Percentiles rank a stretch among this genome's conserved stretches.
Evolutionary conservation across 2,329 filamentous ascomycete species (phyloP).

Genomic region (Colletotrichum plurivorum): DNA sequence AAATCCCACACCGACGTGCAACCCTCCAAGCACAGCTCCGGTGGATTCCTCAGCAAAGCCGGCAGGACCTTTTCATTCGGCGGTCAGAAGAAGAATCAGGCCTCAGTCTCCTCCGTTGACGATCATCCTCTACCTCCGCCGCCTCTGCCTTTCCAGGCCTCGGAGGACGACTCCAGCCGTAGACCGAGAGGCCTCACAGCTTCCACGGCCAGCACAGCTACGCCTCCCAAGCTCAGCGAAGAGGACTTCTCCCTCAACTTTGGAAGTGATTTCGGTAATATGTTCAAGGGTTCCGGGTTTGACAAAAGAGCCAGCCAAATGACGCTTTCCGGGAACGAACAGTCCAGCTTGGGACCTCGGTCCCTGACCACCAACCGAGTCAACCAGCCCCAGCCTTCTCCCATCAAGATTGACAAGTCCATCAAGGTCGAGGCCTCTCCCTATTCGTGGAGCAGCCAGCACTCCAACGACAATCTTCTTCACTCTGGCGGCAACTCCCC

Average conservation of each 20-base stretch:
- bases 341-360: conserved; percentile 50
- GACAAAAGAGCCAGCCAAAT: conserved; percentile 68
- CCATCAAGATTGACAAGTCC: conserved; percentile 62
- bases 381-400: conserved; percentile 59
- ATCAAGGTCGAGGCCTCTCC: conserved; percentile 60
- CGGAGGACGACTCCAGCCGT: conserved; percentile 49
- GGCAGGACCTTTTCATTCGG: conserved; percentile 74
- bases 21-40: conserved; percentile 61
- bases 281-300: conserved; percentile 63
- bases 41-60: conserved; percentile 68
- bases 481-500: conserved; percentile 49
- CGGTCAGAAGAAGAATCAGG: conserved; percentile 64
- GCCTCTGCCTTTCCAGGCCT: conserved; percentile 53
- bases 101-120: conserved; percentile 53
- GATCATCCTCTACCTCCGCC: conserved; percentile 53
- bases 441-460: conserved; percentile 66
- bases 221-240: conserved; percentile 62
- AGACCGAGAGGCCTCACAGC: conserved; percentile 66
- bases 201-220: conserved; percentile 68
- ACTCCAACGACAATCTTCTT: conserved; percentile 65
- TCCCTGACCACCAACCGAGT: conserved; percentile 62
- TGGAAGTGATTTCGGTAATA: conserved; percentile 70
- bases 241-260: conserved; percentile 64
- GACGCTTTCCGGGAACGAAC: conserved; percentile 59
- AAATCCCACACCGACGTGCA: conserved; percentile 57